phyloP scores from a whole-genome alignment of 2,329 filamentous ascomycete species.

The Xylariaceae sp. region DNA sequence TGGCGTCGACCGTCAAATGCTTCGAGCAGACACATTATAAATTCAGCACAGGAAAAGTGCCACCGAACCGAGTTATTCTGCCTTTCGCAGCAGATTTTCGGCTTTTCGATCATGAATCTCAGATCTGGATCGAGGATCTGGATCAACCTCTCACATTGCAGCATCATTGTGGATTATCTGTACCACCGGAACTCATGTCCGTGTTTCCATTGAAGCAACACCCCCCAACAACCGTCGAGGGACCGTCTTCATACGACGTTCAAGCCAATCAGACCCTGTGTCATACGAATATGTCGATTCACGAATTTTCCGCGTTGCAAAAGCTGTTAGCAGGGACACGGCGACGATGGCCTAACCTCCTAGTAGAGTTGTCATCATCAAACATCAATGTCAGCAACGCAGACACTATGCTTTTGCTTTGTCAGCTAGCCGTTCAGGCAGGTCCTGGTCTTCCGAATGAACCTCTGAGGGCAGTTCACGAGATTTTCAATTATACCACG shows the following conservation, averaged over 20 bases:
- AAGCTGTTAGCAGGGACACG: conserved; percentile 43
- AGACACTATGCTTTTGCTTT: conserved; percentile 47
- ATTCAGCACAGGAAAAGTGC: conserved; percentile 26
- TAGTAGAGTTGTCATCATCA: conserved; percentile 50
- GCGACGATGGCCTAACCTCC: conserved; percentile 49
- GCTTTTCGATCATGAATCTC: conserved; percentile 28
- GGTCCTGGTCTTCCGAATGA: conserved; percentile 44
- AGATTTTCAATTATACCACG: conserved; percentile 42
- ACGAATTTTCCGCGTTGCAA: conserved; percentile 55
- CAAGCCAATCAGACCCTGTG: conserved; percentile 49
- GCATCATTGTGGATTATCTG: conserved; percentile 24
- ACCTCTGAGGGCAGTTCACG: conserved; percentile 46
- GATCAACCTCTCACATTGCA: conserved; percentile 26
- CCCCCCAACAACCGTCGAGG: conserved; percentile 33
- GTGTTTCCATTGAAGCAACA: conserved; percentile 14
- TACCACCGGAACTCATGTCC: conserved; percentile 17
- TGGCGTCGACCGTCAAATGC: conserved; percentile 33
- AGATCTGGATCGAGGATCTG: conserved; percentile 27
- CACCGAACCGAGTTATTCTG: conserved; percentile 23
- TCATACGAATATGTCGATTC: conserved; percentile 43
- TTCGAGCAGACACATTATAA: conserved; percentile 33
- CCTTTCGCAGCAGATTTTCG: conserved; percentile 28
- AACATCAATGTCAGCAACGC: conserved; percentile 60
- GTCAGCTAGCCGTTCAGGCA: conserved; percentile 52
- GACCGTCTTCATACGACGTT: conserved; percentile 53